phyloP scores from a whole-genome alignment of 2,329 filamentous ascomycete species.

The Pseudopyrenochaeta lycopersici region DNA sequence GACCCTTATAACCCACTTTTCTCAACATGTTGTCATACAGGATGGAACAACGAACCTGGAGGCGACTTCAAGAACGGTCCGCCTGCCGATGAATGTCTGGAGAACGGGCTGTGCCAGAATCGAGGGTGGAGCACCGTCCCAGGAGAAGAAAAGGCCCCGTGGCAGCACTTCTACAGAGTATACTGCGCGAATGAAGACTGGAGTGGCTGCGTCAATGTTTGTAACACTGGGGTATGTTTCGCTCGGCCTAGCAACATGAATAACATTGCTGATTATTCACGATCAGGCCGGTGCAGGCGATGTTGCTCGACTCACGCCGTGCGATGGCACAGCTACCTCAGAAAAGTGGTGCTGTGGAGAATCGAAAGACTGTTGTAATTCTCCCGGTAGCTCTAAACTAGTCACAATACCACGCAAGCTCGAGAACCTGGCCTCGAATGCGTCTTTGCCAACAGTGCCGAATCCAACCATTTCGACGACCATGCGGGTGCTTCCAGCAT shows the following conservation, averaged over 20 bases:
- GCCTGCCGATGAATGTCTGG: conserved; percentile 18
- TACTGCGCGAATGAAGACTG: conserved; percentile 15
- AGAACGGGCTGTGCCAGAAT: conserved; percentile 22
- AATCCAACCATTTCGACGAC: too few species aligned
- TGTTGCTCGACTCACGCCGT: conserved; percentile 15
- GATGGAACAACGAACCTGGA: conserved; percentile 13
- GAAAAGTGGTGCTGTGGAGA: conserved; percentile 19
- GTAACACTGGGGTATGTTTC: not conserved
- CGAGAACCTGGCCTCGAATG: not conserved
- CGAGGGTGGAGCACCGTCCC: not conserved
- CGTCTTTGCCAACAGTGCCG: not conserved
- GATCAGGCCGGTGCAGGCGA: not conserved
- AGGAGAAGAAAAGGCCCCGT: not conserved
- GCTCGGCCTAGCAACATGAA: not conserved
- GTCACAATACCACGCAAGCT: not conserved
- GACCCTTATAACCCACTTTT: conserved; percentile 4
- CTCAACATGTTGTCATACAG: conserved; percentile 16
- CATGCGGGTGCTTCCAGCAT: too few species aligned
- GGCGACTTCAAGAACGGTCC: conserved; percentile 7
- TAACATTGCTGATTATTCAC: not conserved
- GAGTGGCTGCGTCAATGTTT: conserved; percentile 18
- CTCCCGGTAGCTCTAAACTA: not conserved
- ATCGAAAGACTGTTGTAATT: not conserved
- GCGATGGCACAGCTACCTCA: conserved; percentile 13
- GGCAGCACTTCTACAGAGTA: conserved; percentile 12